phyloP scores from a whole-genome alignment of 805 yeast species.

The Yarrowia deformans region DNA sequence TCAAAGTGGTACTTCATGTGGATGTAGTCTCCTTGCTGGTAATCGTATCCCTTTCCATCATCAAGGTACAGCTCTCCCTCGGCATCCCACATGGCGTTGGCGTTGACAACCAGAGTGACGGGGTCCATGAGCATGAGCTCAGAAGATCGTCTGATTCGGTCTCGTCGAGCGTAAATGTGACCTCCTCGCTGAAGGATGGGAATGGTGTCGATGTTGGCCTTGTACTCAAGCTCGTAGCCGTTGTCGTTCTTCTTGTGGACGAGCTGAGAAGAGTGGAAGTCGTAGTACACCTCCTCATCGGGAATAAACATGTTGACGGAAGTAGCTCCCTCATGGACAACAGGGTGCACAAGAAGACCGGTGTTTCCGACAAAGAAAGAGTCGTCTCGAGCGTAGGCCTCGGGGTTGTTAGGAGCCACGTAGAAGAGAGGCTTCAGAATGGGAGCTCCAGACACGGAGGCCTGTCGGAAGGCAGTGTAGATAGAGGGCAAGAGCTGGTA shows the following conservation, averaged over 20 bases:
- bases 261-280: constrained; percentile 45
- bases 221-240: constrained; percentile 46
- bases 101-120: constrained; percentile 71
- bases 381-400: constrained; percentile 71
- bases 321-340: constrained; percentile 61
- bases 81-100: constrained; percentile 57
- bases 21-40: constrained; percentile 58
- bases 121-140: constrained; percentile 80
- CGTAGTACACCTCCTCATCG: constrained; percentile 51
- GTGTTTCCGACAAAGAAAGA: constrained; percentile 78
- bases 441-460: constrained; percentile 70
- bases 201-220: constrained; percentile 62
- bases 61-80: constrained; percentile 72
- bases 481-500: constrained; percentile 78
- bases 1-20: constrained; percentile 54
- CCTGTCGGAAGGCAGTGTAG: constrained; percentile 77
- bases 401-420: constrained; percentile 51
- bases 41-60: constrained; percentile 78
- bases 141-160: constrained; percentile 80
- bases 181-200: constrained; percentile 87
- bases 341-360: constrained; percentile 82
- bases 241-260: constrained; percentile 31
- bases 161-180: constrained; percentile 68
- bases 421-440: constrained; percentile 56
- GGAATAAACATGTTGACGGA: constrained; percentile 61